A percentile compares a stretch with the other conserved stretches of the same genome.
Conservation (phyloP, 768 basidiomycete genomes). For the Suillus decipiens region DNA sequence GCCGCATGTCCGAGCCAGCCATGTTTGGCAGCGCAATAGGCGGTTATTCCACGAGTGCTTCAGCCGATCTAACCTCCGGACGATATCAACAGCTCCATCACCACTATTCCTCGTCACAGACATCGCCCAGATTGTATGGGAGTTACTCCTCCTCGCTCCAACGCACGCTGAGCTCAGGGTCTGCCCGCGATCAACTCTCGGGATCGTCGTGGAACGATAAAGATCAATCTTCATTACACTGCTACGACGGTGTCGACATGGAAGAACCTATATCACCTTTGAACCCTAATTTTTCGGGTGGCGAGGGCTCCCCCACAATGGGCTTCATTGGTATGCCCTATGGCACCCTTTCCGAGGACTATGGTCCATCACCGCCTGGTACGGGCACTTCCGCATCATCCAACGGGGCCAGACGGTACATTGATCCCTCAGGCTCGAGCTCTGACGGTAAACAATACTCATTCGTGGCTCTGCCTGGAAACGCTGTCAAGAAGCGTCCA, state of each 20-base stretch:
- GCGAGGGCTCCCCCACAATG: slow-evolving; percentile 37
- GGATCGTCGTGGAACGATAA: slow-evolving; percentile 32
- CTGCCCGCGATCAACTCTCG: slow-evolving; percentile 45
- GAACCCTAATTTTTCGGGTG: slow-evolving; percentile 53
- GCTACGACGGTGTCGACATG: slow-evolving; percentile 36
- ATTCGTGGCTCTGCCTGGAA: slow-evolving; percentile 80
- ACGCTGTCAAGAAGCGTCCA: slow-evolving; percentile 82
- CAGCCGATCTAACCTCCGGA: slow-evolving; percentile 32
- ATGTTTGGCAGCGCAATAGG: slow-evolving; percentile 47
- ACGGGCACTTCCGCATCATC: slow-evolving; percentile 64
- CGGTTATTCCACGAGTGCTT: slow-evolving; percentile 32
- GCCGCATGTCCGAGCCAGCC: slow-evolving; percentile 71
- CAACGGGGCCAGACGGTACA: slow-evolving; percentile 29
- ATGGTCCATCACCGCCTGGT: slow-evolving; percentile 62
- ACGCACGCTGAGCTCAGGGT: slow-evolving; percentile 45
- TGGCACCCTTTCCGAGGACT: slow-evolving; percentile 48
- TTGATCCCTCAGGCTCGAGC: slow-evolving; percentile 31
- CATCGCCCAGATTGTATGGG: slow-evolving; percentile 36
- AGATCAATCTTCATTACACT: slow-evolving; percentile 29
- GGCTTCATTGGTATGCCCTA: slow-evolving; percentile 37
- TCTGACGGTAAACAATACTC: slow-evolving; percentile 72
- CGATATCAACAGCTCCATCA: slow-evolving; percentile 47
- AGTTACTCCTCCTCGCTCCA: slow-evolving; percentile 44
- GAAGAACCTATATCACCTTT: slow-evolving; percentile 58
- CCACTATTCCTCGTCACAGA: slow-evolving; percentile 35